A percentile compares a stretch with the other conserved stretches of the same genome.
Conservation (phyloP, 139 green algal species). For the Coelastrella sp. region DNA sequence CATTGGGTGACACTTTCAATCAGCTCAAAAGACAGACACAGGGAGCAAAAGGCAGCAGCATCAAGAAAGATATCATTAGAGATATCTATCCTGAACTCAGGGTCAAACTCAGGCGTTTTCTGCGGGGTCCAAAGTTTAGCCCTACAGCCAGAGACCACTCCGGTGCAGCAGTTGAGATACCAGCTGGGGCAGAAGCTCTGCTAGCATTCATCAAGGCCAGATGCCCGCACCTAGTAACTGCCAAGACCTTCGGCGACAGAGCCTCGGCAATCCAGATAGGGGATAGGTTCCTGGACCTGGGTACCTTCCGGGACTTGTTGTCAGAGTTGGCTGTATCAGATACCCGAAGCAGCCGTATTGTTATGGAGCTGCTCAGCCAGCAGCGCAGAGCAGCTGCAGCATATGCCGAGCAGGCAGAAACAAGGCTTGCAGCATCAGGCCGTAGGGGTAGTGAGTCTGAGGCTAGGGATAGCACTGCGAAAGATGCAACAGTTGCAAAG, state of each 20-base stretch:
- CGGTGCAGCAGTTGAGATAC: conserved; percentile 28
- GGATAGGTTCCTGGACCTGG: conserved; percentile 17
- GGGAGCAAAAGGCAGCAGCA: neutral
- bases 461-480: too few species aligned
- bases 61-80: conserved; percentile 35
- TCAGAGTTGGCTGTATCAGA: conserved; percentile 17
- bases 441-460: neutral
- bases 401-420: neutral
- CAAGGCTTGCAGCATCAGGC: neutral
- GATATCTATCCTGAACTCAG: conserved; percentile 1
- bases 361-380: neutral
- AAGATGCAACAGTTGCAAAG: too few species aligned
- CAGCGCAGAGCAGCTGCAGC: neutral
- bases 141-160: neutral
- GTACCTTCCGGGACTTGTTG: conserved; percentile 49
- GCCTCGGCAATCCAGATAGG: neutral
- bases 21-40: conserved; percentile 26
- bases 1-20: conserved; percentile 37
- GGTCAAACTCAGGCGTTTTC: neutral
- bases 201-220: conserved; percentile 14
- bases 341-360: neutral
- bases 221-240: conserved; percentile 24
- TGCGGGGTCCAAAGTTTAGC: neutral
- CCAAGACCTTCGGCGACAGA: neutral
- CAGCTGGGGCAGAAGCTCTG: conserved; percentile 12